A percentile compares a stretch with the other conserved stretches of the same genome.
Evolutionary conservation across 495 filamentous ascomycete species (phyloP).

Genomic region (Xylaria cubensis): DNA sequence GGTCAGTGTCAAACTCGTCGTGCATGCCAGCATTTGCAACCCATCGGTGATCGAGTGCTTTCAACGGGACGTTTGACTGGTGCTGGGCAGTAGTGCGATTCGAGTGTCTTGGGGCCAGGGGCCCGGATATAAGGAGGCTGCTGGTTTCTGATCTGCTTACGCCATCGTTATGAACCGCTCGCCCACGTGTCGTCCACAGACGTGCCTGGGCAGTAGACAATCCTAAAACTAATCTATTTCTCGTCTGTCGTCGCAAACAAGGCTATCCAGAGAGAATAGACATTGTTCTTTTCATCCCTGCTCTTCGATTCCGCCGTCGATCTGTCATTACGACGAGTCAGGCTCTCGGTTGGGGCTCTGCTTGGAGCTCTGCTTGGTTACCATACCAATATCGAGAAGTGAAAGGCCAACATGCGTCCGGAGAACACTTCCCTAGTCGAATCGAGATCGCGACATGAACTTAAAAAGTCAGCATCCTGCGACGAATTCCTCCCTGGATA

Average conservation of each 20-base stretch:
- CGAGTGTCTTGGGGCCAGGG: constrained; percentile 5
- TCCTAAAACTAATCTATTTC: background rate
- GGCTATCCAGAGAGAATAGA: background rate
- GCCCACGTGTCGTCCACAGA: constrained; percentile 1
- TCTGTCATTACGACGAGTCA: constrained; percentile 2
- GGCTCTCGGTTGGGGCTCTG: background rate
- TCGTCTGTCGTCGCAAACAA: background rate
- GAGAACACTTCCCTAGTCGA: constrained; percentile 11
- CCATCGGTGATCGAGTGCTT: constrained; percentile 9
- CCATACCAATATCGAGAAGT: background rate
- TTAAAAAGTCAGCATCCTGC: background rate
- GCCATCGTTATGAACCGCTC: constrained; percentile 3
- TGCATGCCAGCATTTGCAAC: constrained; percentile 8
- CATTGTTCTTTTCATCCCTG: background rate
- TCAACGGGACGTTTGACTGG: constrained; percentile 12
- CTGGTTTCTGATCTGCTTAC: constrained; percentile 12
- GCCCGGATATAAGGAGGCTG: constrained; percentile 17
- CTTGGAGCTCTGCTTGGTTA: constrained; percentile 8
- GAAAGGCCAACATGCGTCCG: constrained; percentile 23
- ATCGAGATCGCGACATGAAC: constrained; percentile 19
- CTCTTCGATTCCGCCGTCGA: background rate
- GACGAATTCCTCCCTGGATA: constrained; percentile 8
- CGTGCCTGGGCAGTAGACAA: background rate
- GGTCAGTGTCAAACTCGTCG: constrained; percentile 10
- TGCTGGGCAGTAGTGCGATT: constrained; percentile 7